Evolutionary conservation across 768 basidiomycete genomes (phyloP), one percentile per base, ranked within the genome.

Genomic region (Suillus weaverae): DNA sequence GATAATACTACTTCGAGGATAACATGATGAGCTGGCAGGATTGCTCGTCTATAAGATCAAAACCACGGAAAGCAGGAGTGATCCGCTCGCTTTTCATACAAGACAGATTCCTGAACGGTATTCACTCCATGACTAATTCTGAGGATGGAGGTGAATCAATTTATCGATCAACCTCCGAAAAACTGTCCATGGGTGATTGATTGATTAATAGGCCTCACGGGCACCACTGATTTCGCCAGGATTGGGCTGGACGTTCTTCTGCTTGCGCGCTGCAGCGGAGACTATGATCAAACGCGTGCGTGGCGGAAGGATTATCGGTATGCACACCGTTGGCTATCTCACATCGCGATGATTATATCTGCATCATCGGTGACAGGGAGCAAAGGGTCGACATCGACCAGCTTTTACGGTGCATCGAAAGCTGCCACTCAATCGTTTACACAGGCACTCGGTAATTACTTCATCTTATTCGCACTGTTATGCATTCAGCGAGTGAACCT

Each of bases 351-450:
- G n/a, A n/a, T 46, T 11, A 46, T 46, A 22, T 46, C 10, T 2
- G 72, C 72, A 18, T 68, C 63, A 22, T 73, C 71, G 8, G 0
- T 65, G 8, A 56, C 54, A 3, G 68, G 66, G 35, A 69, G 62
- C 48, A 0, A 38, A 9, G 69, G 63, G 3, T 6, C 11, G 1
- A 64, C 68, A 0, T 59, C 68, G 0, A 4, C 10, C 26, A 35
- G 30, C 20, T 50, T 67, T 2, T 79, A 79, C 62, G 63, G 57
- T 36, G 71, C 72, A 2, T 73, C 70, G 14, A 81, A 81, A 63
- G 79, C 76, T 61, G 77, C 76, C 2, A 67, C 81, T 9, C 67
- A 77, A 26, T 26, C 26, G 26, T 26, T 26, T 26, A 26, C 26
- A 26, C 26, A 26, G 26, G 26, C 26, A 26, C 26, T 26, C 26